Base-by-base conservation (phyloP, 2,329 filamentous ascomycete genomes). In the Byssothecium circinans region DNA sequence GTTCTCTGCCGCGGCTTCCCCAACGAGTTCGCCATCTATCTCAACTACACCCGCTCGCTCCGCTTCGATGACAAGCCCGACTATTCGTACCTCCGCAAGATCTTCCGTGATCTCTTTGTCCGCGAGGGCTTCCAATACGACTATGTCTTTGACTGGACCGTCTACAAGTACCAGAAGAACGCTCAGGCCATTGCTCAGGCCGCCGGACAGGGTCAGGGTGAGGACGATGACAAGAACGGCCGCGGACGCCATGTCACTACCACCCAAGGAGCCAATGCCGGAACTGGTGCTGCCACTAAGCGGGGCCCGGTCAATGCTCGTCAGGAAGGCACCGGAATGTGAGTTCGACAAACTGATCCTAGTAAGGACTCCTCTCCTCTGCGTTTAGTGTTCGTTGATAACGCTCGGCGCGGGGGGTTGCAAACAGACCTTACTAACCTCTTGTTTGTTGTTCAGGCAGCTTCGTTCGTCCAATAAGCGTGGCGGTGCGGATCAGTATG, bases 141-240 rank as follows among this genome's bases (percentile, higher is more conserved):
- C 77, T 97, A 99, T 66, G 94, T 99, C 64, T 99, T 99, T 68
- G 94, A 99, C 78, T 99, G 94, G 94, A 99, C 94, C 51, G 94
- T 97, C 67, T 97, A 96, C 85, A 97, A 97, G 81, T 96, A 97
- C 81, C 91, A 96, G 83, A 96, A 96, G 86, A 97, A 96, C 65
- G 91, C 91, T 45, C 89, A 95, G 78, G 91, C 91, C 68, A 95
- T 95, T 73, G 89, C 89, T 61, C 87, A 92, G 74, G 88, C 88
- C 61, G 85, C 85, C 58, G 85, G 81, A 60, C 78, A 83, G 67
- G 76, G 76, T 49, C 79, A 82, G 73, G 83, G 82, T 60, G 80
- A 82, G 53, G 87, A 91, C 58, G 87, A 91, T 15, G 89, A 94
- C 67, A 89, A 91, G 76, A 79, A 81, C 58, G 83, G 83, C 61